Evolutionary conservation across 2,329 filamentous ascomycete species (phyloP).

Genomic region (Ophiostoma perfectum): DNA sequence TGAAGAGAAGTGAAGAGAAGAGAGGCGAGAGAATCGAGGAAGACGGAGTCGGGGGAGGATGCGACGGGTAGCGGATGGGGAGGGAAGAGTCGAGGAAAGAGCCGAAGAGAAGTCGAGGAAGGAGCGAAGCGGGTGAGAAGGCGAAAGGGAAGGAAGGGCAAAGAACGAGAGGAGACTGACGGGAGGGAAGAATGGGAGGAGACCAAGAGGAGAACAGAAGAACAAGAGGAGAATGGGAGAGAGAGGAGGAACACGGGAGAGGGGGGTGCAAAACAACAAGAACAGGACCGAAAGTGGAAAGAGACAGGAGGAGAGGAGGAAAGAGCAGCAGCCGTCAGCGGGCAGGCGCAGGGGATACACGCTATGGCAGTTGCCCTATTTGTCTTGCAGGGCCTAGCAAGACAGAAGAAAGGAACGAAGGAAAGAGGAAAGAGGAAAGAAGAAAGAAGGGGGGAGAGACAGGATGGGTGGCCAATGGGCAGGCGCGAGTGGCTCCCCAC

Average conservation of each 20-base stretch:
- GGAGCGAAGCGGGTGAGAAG: conserved; percentile 14
- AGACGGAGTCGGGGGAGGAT: neutral
- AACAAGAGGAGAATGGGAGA: conserved; percentile 9
- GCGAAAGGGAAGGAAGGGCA: neutral
- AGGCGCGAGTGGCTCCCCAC: conserved; percentile 2
- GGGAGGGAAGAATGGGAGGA: neutral
- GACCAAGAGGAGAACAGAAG: neutral
- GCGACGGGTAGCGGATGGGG: neutral
- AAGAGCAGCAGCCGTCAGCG: conserved; percentile 4
- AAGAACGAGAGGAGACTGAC: neutral
- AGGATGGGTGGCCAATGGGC: conserved; percentile 18
- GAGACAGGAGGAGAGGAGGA: conserved; percentile 10
- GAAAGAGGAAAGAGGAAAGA: conserved; percentile 15
- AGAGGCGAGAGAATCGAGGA: conserved; percentile 3
- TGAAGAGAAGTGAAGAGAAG: neutral
- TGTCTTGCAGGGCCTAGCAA: conserved; percentile 2
- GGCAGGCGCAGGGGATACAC: conserved; percentile 19
- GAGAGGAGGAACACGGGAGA: conserved; percentile 14
- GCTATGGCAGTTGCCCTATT: neutral
- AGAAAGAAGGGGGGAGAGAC: conserved; percentile 19
- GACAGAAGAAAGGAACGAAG: conserved; percentile 12
- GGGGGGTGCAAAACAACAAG: conserved; percentile 20
- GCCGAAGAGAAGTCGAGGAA: conserved; percentile 5
- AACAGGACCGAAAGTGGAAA: neutral
- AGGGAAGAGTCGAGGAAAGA: neutral